Percentiles rank a stretch among this genome's conserved stretches.
phyloP scores from a whole-genome alignment of 257 asterid genomes.

The Nicotiana paniculata region DNA sequence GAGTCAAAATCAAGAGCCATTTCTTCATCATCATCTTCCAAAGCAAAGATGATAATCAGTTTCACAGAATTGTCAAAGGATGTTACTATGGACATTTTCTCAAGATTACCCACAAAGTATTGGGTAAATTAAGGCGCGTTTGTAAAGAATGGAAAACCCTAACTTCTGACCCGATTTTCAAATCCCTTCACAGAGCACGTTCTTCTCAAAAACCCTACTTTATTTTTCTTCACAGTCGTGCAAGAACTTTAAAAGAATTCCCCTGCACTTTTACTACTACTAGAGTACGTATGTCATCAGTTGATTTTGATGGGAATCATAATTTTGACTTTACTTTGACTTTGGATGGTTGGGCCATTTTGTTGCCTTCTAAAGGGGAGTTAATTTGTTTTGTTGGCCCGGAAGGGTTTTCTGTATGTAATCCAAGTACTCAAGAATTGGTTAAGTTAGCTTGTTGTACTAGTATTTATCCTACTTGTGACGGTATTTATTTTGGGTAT shows the following conservation, averaged over 20 bases:
- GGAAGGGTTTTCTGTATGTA: slow-evolving; percentile 43
- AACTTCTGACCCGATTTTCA: slow-evolving; percentile 33
- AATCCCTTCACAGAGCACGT: slow-evolving; percentile 23
- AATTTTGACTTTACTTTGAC: slow-evolving; percentile 30
- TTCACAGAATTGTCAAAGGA: slow-evolving; percentile 23
- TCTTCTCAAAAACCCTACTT: slow-evolving; percentile 25
- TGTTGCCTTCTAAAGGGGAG: slow-evolving; percentile 61
- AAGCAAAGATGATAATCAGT: background rate
- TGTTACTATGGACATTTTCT: slow-evolving; percentile 38
- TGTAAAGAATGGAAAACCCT: slow-evolving; percentile 45
- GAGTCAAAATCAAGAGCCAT: no score
- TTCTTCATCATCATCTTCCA: no score
- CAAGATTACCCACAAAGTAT: slow-evolving; percentile 33
- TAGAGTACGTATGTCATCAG: slow-evolving; percentile 16
- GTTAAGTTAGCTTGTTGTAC: slow-evolving; percentile 42
- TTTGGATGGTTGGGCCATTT: slow-evolving; percentile 30
- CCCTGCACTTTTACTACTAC: background rate
- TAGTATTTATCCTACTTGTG: slow-evolving; percentile 43
- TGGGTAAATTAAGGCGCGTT: slow-evolving; percentile 50
- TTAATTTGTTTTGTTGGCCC: slow-evolving; percentile 47
- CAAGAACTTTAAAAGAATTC: no score
- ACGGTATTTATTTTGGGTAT: background rate
- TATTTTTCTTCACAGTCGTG: no score
- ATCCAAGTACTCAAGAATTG: slow-evolving; percentile 42
- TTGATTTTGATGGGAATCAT: slow-evolving; percentile 35